These are phyloP conservation scores for Beauveria asiatica DNA, from an alignment of 2,329 filamentous ascomycete species.

Conservation along the genomic window DNA sequence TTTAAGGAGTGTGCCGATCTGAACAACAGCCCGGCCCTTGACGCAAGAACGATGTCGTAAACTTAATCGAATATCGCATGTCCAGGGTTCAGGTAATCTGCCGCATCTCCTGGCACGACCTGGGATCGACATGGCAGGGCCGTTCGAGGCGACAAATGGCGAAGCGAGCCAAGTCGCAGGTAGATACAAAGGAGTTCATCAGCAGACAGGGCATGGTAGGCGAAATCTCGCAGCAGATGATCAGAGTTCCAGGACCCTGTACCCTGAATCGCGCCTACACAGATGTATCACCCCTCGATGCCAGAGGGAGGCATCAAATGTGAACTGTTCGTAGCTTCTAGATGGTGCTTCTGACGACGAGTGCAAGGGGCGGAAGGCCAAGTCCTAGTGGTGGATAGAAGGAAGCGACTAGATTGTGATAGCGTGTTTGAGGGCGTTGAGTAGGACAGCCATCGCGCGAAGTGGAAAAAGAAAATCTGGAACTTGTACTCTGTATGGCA, in stretches of 20 bases:
- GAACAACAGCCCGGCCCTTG: neutral
- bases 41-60: neutral
- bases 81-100: neutral
- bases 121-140: neutral
- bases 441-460: neutral
- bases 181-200: neutral
- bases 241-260: neutral
- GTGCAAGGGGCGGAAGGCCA: neutral
- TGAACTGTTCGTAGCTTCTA: neutral
- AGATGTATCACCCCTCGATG: neutral
- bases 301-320: neutral
- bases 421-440: neutral
- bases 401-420: neutral
- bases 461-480: conserved; percentile 1
- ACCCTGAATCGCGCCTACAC: neutral
- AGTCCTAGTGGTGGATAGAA: neutral
- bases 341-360: neutral
- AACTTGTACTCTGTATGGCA: neutral
- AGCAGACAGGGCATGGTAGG: neutral
- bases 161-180: too few relatives aligned
- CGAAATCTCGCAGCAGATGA: conserved; percentile 4
- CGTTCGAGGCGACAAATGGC: neutral
- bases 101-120: neutral
- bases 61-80: neutral
- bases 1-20: too few relatives aligned